Conservation (phyloP, 306 rosid species). For the Astragalus membranaceus region DNA sequence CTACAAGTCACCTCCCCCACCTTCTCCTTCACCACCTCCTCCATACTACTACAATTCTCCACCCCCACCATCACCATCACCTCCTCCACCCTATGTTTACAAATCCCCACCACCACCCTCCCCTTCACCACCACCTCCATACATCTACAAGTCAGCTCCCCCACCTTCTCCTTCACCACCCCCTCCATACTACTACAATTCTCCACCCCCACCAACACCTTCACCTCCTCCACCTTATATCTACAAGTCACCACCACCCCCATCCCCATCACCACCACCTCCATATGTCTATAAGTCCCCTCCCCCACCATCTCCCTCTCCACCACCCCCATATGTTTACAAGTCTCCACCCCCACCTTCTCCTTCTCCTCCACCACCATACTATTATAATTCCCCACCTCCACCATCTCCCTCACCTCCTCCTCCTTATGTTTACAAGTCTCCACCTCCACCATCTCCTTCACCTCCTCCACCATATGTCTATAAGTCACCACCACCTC, state of each 20-base stretch:
- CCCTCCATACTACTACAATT: too few species aligned
- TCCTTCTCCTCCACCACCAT: neutral
- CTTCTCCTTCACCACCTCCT: slow-evolving; percentile 9
- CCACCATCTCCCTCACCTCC: neutral
- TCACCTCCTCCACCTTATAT: neutral
- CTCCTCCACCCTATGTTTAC: neutral
- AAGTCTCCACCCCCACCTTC: neutral
- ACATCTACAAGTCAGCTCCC: too few species aligned
- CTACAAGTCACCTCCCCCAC: slow-evolving; percentile 8
- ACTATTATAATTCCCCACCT: neutral
- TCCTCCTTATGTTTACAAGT: neutral
- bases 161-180: too few species aligned
- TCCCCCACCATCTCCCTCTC: slow-evolving; percentile 12
- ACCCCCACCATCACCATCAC: neutral
- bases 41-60: neutral
- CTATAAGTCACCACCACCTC: slow-evolving; percentile 21
- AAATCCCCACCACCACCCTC: neutral
- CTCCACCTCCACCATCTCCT: slow-evolving; percentile 10
- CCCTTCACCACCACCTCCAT: neutral
- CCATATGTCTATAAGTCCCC: neutral
- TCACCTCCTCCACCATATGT: slow-evolving; percentile 18
- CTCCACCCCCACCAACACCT: neutral
- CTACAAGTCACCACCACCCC: neutral
- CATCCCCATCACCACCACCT: neutral
- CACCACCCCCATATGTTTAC: slow-evolving; percentile 9